Evolutionary conservation across 2,329 filamentous ascomycete genomes (phyloP).

Genomic region (Aspergillus cejpii): DNA sequence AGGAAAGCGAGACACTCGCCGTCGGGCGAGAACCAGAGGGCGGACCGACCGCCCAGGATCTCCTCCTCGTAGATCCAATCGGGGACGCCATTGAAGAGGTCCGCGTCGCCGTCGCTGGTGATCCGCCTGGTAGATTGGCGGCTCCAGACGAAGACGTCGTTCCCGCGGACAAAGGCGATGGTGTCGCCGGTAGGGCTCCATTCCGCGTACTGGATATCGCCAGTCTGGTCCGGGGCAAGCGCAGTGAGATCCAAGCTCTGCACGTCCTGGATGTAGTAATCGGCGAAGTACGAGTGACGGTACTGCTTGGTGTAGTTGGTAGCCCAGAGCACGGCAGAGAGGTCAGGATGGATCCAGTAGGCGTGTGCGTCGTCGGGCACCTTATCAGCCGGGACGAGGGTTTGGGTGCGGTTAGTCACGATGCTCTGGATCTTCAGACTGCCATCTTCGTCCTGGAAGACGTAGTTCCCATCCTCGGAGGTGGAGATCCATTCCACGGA

Average conservation of each 20-base stretch:
- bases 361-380: slow-evolving; percentile 51
- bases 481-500: slow-evolving; percentile 54
- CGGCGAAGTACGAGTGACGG: slow-evolving; percentile 60
- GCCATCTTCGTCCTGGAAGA: slow-evolving; percentile 47
- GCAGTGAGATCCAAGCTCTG: slow-evolving; percentile 44
- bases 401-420: slow-evolving; percentile 50
- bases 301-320: slow-evolving; percentile 64
- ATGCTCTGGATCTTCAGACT: slow-evolving; percentile 58
- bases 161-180: slow-evolving; percentile 62
- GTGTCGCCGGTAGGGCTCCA: slow-evolving; percentile 53
- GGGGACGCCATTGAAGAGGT: slow-evolving; percentile 84
- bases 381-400: slow-evolving; percentile 53
- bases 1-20: slow-evolving; percentile 81
- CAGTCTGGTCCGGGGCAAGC: slow-evolving; percentile 53
- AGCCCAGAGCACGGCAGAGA: slow-evolving; percentile 54
- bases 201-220: slow-evolving; percentile 61
- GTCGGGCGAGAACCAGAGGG: slow-evolving; percentile 87
- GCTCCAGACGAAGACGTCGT: slow-evolving; percentile 57
- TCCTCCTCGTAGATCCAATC: slow-evolving; percentile 93
- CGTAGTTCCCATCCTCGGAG: slow-evolving; percentile 56
- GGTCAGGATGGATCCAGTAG: slow-evolving; percentile 57
- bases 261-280: slow-evolving; percentile 60
- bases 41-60: slow-evolving; percentile 66
- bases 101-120: slow-evolving; percentile 72
- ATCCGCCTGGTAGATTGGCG: slow-evolving; percentile 55